Base-by-base conservation (phyloP, 495 filamentous ascomycete species). In the Terfezia claveryi region DNA sequence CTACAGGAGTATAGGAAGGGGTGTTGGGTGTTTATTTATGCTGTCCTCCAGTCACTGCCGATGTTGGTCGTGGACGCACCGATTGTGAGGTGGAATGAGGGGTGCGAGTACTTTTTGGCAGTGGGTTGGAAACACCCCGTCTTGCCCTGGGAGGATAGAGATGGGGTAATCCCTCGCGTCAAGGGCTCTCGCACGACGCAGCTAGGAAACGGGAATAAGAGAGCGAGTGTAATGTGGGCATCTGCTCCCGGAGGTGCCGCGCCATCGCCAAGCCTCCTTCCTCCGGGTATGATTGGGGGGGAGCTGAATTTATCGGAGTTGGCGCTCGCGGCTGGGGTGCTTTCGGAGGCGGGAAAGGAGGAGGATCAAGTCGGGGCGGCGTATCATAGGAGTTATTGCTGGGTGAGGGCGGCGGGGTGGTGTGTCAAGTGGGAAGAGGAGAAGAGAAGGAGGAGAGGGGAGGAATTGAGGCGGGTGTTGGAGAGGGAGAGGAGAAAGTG, bases 61-160 rank as follows among this genome's bases (percentile, higher is more conserved):
- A 78, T 94, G 73, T 72, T 94, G 5, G 83, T 92, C 1, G 76
- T 92, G 27, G 92, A 96, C 69, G 87, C 85, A 4, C 83, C 83
- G 2, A 83, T 78, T 10, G 68, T 94, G 44, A 74, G 75, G 56
- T 89, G 74, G 59, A 82, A 76, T 0, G 79, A 94, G 36, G 81
- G 80, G 4, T 87, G 93, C 10, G 92, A 95, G 66, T 94, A 96
- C 69, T 96, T 95, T 72, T 76, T 96, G n/a, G 96, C 88, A 68
- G 78, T 94, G 65, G 81, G 85, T 10, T 81, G 88, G 0, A 80
- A 83, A 60, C 83, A 83, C 20, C 80, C 80, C 57, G 12, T 46
- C 14, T 73, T 80, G 2, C 89, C 91, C 2, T 98, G 91, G 92
- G 80, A 81, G 51, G 79, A 83, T 54, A 82, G 87, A 51, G 72